A percentile compares a stretch with the other conserved stretches of the same genome.
These are phyloP conservation scores for Globisporangium okanoganense DNA, from an alignment of 352 stramenopile species.

Conservation along the genomic window DNA sequence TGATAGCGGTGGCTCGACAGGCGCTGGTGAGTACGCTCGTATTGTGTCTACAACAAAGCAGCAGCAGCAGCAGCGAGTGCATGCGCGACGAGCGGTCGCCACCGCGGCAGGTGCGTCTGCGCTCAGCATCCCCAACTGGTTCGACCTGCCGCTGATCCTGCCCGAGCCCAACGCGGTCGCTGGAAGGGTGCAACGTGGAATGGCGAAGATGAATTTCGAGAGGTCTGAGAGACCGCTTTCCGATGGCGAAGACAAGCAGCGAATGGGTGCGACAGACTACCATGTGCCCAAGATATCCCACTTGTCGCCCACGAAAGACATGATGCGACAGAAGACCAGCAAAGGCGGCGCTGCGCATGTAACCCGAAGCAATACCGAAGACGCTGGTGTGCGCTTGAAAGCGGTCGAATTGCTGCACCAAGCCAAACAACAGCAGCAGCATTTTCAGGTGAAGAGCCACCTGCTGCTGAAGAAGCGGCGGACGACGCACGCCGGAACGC, in stretches of 20 bases:
- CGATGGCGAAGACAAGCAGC: background rate
- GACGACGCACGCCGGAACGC: constrained; percentile 25
- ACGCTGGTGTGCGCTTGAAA: background rate
- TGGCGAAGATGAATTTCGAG: constrained; percentile 1
- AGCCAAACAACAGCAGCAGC: constrained; percentile 10
- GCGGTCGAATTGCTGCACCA: constrained; percentile 1
- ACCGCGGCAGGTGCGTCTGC: background rate
- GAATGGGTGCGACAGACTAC: background rate
- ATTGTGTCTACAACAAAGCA: background rate
- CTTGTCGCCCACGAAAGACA: constrained; percentile 21
- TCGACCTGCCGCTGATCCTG: constrained; percentile 60
- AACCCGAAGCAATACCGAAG: background rate
- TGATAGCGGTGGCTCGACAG: background rate
- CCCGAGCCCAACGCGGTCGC: constrained; percentile 35
- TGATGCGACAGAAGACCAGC: constrained; percentile 3
- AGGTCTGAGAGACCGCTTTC: background rate
- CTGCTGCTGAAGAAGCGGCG: constrained; percentile 18
- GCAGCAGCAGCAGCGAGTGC: constrained; percentile 3
- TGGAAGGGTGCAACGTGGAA: constrained; percentile 39
- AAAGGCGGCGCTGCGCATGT: constrained; percentile 4
- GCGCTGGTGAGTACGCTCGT: background rate
- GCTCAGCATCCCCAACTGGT: constrained; percentile 41
- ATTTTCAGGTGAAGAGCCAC: constrained; percentile 18
- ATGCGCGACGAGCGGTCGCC: constrained; percentile 1
- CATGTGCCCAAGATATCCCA: constrained; percentile 44